Conservation (phyloP, 345 rosid species). For the Acer yangbiense region DNA sequence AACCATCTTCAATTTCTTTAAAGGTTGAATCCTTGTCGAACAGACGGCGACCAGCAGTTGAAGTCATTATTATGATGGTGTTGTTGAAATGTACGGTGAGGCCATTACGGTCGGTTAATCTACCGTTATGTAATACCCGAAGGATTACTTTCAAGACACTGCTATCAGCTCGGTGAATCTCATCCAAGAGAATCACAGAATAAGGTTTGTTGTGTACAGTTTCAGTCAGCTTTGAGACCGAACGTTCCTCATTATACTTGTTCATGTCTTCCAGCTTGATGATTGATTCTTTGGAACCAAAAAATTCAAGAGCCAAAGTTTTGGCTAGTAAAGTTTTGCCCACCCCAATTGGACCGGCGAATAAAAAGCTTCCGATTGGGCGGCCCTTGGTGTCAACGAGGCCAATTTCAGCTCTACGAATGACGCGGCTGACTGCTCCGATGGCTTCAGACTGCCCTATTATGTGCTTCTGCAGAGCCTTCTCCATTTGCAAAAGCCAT, state of each 20-base stretch:
- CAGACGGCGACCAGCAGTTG: constrained; percentile 49
- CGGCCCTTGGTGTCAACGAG: constrained; percentile 52
- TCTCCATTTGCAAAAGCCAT: constrained; percentile 37
- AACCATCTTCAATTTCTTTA: no score
- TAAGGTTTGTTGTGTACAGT: constrained; percentile 57
- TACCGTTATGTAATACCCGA: constrained; percentile 59
- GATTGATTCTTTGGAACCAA: constrained; percentile 68
- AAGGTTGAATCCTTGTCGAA: no score
- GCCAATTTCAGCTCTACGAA: constrained; percentile 67
- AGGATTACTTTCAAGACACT: constrained; percentile 64
- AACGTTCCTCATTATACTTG: constrained; percentile 57
- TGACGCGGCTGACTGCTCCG: constrained; percentile 51
- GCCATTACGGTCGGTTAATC: constrained; percentile 64
- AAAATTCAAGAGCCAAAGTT: constrained; percentile 56
- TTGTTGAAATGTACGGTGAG: constrained; percentile 60
- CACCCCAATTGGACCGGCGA: constrained; percentile 66
- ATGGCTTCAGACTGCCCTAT: constrained; percentile 50
- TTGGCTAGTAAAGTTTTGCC: constrained; percentile 64
- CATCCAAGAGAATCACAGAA: constrained; percentile 57
- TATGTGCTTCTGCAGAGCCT: constrained; percentile 33
- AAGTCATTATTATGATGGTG: constrained; percentile 63
- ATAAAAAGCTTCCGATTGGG: constrained; percentile 68
- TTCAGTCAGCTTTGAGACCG: constrained; percentile 59
- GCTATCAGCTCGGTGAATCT: constrained; percentile 65
- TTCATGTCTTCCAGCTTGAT: constrained; percentile 23